Conservation (phyloP, 108 stramenopile species). For the Skeletonema marinoi region DNA sequence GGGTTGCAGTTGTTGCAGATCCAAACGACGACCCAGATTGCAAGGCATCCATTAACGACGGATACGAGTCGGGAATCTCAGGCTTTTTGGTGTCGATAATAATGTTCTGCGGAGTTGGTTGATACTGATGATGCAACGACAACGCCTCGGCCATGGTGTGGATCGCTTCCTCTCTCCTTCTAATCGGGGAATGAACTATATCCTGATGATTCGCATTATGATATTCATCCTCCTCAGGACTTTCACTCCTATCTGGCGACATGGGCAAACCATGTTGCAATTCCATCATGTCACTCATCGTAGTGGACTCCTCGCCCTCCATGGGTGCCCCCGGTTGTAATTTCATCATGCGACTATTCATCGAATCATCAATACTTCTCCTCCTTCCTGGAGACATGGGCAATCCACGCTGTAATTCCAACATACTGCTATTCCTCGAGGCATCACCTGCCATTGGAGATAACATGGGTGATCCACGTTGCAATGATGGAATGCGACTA, state of each 20-base stretch:
- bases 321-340: neutral
- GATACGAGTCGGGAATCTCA: neutral
- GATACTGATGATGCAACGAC: neutral
- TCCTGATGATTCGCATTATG: neutral
- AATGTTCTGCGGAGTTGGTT: neutral
- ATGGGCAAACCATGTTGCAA: conserved; percentile 16
- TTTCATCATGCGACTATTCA: neutral
- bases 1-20: neutral
- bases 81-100: neutral
- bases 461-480: neutral
- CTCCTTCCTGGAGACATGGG: neutral
- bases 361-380: neutral
- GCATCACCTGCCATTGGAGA: neutral
- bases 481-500: neutral
- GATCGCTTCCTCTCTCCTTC: neutral
- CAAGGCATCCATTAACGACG: neutral
- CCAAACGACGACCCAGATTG: neutral
- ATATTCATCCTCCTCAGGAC: neutral
- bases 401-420: neutral
- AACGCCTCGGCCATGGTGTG: neutral
- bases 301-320: neutral
- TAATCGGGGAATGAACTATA: neutral
- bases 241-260: neutral
- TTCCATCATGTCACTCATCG: conserved; percentile 13
- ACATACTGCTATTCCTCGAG: neutral